Conservation (phyloP, 305 asterid genomes). For the Fraxinus ornus region DNA sequence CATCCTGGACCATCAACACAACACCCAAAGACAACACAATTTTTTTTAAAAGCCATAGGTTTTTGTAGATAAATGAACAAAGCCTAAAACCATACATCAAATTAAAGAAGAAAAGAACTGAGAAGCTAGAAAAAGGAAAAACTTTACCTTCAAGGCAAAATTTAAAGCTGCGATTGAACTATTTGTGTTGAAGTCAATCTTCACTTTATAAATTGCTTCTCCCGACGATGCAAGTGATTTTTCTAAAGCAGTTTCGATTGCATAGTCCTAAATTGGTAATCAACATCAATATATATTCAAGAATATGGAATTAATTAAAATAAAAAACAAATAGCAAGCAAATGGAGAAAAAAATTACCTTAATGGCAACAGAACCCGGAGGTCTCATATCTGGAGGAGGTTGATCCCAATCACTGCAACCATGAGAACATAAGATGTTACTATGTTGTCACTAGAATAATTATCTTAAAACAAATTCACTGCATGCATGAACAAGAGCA, state of each 20-base stretch:
- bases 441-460: not conserved
- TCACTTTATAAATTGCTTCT: slow-evolving; percentile 53
- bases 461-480: slow-evolving; percentile 5
- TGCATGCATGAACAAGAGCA: not conserved
- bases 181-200: slow-evolving; percentile 53
- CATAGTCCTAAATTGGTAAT: slow-evolving; percentile 65
- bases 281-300: slow-evolving; percentile 18
- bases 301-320: slow-evolving; percentile 10
- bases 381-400: slow-evolving; percentile 89
- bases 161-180: slow-evolving; percentile 74
- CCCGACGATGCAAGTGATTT: slow-evolving; percentile 38
- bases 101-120: slow-evolving; percentile 13
- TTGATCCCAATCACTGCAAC: slow-evolving; percentile 97
- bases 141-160: slow-evolving; percentile 78
- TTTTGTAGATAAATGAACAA: not conserved
- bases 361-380: slow-evolving; percentile 65
- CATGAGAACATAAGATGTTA: slow-evolving; percentile 5
- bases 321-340: slow-evolving; percentile 11
- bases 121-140: slow-evolving; percentile 15
- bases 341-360: slow-evolving; percentile 43
- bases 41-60: not conserved
- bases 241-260: slow-evolving; percentile 78
- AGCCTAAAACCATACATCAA: not conserved
- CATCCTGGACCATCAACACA: slow-evolving; percentile 54
- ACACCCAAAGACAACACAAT: slow-evolving; percentile 9